Evolutionary conservation across 352 stramenopile species (phyloP), one percentile per base, ranked within the genome.

Genomic region (Phytophthora colocasiae): DNA sequence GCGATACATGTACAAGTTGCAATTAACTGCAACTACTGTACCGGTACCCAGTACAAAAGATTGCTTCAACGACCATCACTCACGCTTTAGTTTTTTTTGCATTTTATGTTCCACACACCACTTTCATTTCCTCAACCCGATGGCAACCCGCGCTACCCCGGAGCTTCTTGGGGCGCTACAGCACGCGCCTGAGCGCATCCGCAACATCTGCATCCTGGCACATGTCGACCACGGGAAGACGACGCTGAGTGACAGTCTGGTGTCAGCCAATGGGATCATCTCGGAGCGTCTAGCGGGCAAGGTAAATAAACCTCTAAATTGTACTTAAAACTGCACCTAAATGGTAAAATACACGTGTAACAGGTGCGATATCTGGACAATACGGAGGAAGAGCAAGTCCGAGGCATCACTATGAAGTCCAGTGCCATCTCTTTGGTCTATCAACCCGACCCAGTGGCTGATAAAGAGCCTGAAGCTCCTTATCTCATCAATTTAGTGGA

Each of bases 361-460:
- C 61, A 93, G 83, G 83, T 95, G n/a, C 93, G 97, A 2, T 99
- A 97, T 70, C 78, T 99, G 52, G 97, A 99, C 79, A 98, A 92
- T 66, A 93, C 93, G 34, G 91, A 97, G 63, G 92, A 98, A 54
- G 93, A 98, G 70, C 97, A 98, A 78, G 80, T 92, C 17, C 89
- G 97, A 39, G 97, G 97, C 46, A 99, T 99, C 69, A 99, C 97
- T 3, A 99, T 99, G 96, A 97, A 98, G 73, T 93, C 90, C 34
- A 98, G 90, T 36, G 95, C 96, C 43, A 99, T 99, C 80, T 98
- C 94, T 40, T 77, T 99, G 39, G 69, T 97, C 36, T 98, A 98
- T 72, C 55, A 78, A 17, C 77, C 92, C 77, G 73, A 90, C 57
- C 51, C 43, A 29, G 27, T 52, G 32, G 51, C 61, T 12, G 48